These are phyloP conservation scores for Dioscorea cayenensis DNA, from an alignment of 116 monocot genomes.

Conservation along the genomic window DNA sequence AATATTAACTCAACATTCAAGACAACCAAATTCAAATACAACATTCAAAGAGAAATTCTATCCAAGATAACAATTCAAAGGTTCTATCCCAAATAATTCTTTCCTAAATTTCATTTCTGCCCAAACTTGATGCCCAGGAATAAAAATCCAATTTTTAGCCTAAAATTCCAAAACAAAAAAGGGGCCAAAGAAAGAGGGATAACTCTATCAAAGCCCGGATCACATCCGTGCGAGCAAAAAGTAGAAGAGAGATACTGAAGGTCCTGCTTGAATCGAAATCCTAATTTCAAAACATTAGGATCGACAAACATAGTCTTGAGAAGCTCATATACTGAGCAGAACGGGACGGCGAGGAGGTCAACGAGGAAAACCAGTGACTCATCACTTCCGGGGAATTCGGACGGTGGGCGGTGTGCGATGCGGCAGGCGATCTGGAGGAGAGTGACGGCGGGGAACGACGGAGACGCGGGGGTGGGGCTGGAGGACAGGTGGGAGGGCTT, in stretches of 20 bases:
- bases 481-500: slow-evolving; percentile 40
- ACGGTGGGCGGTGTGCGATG: background rate
- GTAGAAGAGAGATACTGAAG: slow-evolving; percentile 77
- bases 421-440: slow-evolving; percentile 96
- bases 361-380: slow-evolving; percentile 59
- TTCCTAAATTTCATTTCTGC: no score
- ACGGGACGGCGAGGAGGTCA: slow-evolving; percentile 60
- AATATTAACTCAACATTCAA: no score
- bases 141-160: no score
- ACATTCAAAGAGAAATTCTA: no score
- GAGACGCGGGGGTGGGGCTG: background rate
- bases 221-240: slow-evolving; percentile 47
- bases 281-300: slow-evolving; percentile 63
- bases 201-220: slow-evolving; percentile 70
- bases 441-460: slow-evolving; percentile 56
- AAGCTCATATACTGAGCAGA: slow-evolving; percentile 34
- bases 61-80: no score
- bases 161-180: background rate
- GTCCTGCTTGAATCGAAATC: slow-evolving; percentile 96
- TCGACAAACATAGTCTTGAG: slow-evolving; percentile 62
- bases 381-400: slow-evolving; percentile 1
- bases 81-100: no score
- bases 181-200: background rate
- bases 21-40: no score
- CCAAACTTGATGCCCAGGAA: no score